Base-by-base conservation (phyloP, 2,329 filamentous ascomycete species). In the Aspergillus sp. region DNA sequence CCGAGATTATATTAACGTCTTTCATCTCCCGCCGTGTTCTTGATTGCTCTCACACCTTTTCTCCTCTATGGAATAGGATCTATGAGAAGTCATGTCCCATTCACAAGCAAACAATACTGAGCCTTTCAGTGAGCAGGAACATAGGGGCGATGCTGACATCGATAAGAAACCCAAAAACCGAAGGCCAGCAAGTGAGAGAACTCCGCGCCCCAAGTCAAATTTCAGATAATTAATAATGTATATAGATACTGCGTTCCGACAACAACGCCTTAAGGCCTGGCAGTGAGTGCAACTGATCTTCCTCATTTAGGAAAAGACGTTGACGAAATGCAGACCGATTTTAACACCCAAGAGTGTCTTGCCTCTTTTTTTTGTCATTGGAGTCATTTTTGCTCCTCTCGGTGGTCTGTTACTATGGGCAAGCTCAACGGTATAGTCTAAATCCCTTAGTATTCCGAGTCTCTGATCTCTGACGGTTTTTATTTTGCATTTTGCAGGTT, bases 191-290 rank as follows among this genome's bases (percentile, higher is more conserved):
- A 97, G 92, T 96, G 76, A 75, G 84, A 60, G 58, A 61, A 58
- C 55, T 17, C 57, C 37, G 31, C 33, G 51, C 33, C 31, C 56
- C 37, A 37, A 23, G 6, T n/a, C 43, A 35, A 33, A 55, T 55
- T 59, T 63, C 44, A 37, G 55, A 62, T 64, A 52, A 31, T 60
- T 61, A 45, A 63, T 60, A 47, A 6, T 8, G 44, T 1, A 37
- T 52, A 56, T 70, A 96, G 91, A 98, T 79, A 98, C 93, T 59
- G 95, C 95, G 11, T 99, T 98, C 74, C 86, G 95, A 68, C 95
- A 99, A 75, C 95, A 99, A 78, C 88, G 95, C 73, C 79, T 99
- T 76, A 97, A 98, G 79, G 95, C 95, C 80, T 99, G 95, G 95
- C 95, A 99, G 89, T 96, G 82, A 77, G 91, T 85, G 43, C 25